Base-by-base conservation (phyloP, 805 yeast species). In the Vanderwaltozyma polyspora region DNA sequence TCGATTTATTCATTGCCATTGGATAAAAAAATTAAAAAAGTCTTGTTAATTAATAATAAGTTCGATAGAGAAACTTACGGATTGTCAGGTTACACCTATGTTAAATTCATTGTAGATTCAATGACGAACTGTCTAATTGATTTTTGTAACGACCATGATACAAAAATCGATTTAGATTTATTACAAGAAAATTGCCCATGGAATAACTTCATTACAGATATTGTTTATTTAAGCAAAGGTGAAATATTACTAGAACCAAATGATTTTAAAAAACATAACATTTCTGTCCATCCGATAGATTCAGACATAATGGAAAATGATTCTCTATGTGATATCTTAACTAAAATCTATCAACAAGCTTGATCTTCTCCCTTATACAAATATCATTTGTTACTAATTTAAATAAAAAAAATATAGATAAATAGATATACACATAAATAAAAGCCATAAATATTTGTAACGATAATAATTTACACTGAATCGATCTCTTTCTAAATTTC, bases 31-130 rank as follows among this genome's bases (percentile, higher is more conserved):
- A 47, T 51, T 2, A 51, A 59, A 34, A 75, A 77, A 47, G 64
- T 86, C 5, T 52, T 86, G 12, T 54, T 87, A 9, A 55, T 86
- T 19, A 87, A 87, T 55, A 91, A 93, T 5, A 61, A 72, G 23
- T 59, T 60, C 32, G 96, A 87, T 51, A 64, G 95, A 38, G 96
- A 87, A 52, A 85, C 95, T 0, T 64, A 59, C 33, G 79, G 80
- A 0, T 64, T 82, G 66, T 58, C 63, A 21, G 84, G 87, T 0
- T 33, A 57, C 3, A 80, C 72, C 25, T 80, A 74, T 48, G 60
- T 83, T 3, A 53, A 63, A 15, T 66, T 74, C 4, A 64, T 85
- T 5, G 67, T 52, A 1, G 52, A 49, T n/a, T 46, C 59, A 1
- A 53, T 55, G 59, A 28, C 43, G 9, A 41, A 48, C 26, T 44